Conservation (phyloP, 805 yeast species). For the Cyberlindnera sargentensis region DNA sequence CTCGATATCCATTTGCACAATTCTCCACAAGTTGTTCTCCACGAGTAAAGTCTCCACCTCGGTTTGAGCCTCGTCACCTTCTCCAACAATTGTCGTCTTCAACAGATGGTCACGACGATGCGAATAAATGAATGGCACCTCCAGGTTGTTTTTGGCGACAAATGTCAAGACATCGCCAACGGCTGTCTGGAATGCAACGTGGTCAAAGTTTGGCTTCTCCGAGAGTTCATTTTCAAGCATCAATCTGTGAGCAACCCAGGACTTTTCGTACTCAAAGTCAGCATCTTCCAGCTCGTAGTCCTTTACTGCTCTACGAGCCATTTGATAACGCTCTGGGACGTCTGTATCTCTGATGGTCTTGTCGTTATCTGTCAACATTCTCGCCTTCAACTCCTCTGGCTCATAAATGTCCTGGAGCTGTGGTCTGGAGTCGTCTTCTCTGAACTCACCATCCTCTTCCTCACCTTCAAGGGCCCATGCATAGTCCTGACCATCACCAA, state of each 20-base stretch:
- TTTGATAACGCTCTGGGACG: slow-evolving; percentile 88
- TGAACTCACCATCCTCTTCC: slow-evolving; percentile 39
- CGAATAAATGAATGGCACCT: slow-evolving; percentile 93
- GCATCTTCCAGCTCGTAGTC: slow-evolving; percentile 61
- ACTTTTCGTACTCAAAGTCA: slow-evolving; percentile 66
- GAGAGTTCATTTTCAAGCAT: slow-evolving; percentile 43
- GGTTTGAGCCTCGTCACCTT: slow-evolving; percentile 35
- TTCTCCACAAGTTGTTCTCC: slow-evolving; percentile 90
- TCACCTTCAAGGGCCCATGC: slow-evolving; percentile 98
- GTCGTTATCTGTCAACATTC: slow-evolving; percentile 88
- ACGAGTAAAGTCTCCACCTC: slow-evolving; percentile 40
- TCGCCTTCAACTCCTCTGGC: slow-evolving; percentile 84
- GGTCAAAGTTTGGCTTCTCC: slow-evolving; percentile 24
- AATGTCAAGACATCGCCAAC: slow-evolving; percentile 67
- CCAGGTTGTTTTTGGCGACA: slow-evolving; percentile 69
- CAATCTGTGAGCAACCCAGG: slow-evolving; percentile 71
- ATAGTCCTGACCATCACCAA: slow-evolving; percentile 95
- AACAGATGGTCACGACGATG: slow-evolving; percentile 87
- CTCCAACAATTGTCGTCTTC: slow-evolving; percentile 43
- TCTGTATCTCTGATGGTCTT: slow-evolving; percentile 81
- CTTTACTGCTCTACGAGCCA: slow-evolving; percentile 55
- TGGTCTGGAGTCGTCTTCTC: slow-evolving; percentile 34
- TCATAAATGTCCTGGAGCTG: slow-evolving; percentile 88
- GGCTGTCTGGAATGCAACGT: slow-evolving; percentile 55
- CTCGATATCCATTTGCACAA: slow-evolving; percentile 79